Conservation (phyloP, 495 filamentous ascomycete genomes). For the Lepraria neglecta region DNA sequence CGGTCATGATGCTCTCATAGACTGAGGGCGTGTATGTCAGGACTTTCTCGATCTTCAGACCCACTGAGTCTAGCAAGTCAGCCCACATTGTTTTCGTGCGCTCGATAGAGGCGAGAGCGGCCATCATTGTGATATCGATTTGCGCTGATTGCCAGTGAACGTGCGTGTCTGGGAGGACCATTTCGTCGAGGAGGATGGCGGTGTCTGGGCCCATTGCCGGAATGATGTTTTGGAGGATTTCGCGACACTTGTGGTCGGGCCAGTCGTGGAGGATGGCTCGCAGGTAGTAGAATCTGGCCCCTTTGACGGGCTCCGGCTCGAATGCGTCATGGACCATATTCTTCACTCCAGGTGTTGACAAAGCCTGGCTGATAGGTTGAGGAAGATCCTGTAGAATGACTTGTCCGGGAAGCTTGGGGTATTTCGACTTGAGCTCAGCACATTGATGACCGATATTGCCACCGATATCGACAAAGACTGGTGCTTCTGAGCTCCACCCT, state of each 20-base stretch:
- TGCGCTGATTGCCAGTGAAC: conserved; percentile 11
- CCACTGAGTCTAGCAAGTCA: neutral
- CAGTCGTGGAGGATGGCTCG: conserved; percentile 45
- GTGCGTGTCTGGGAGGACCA: conserved; percentile 36
- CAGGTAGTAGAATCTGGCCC: conserved; percentile 43
- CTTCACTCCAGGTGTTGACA: conserved; percentile 40
- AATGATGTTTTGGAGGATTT: conserved; percentile 37
- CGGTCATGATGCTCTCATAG: neutral
- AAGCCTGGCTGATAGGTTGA: conserved; percentile 34
- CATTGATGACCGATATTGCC: conserved; percentile 50
- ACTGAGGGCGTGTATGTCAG: conserved; percentile 6
- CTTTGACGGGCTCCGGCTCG: conserved; percentile 42
- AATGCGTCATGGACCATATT: conserved; percentile 48
- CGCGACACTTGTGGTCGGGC: conserved; percentile 35
- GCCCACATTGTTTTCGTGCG: conserved; percentile 12
- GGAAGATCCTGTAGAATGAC: conserved; percentile 53
- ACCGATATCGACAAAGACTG: conserved; percentile 50
- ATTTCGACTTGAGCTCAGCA: conserved; percentile 39
- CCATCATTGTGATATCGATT: conserved; percentile 20
- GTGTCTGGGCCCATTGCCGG: conserved; percentile 36
- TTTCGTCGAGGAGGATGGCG: conserved; percentile 41
- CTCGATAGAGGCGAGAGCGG: conserved; percentile 5
- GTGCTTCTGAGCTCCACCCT: conserved; percentile 35
- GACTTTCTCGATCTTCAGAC: conserved; percentile 8
- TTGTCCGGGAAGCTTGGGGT: conserved; percentile 36